Conservation (phyloP, 1,139 yeast genomes). For the Lodderomyces parapsilosis region DNA sequence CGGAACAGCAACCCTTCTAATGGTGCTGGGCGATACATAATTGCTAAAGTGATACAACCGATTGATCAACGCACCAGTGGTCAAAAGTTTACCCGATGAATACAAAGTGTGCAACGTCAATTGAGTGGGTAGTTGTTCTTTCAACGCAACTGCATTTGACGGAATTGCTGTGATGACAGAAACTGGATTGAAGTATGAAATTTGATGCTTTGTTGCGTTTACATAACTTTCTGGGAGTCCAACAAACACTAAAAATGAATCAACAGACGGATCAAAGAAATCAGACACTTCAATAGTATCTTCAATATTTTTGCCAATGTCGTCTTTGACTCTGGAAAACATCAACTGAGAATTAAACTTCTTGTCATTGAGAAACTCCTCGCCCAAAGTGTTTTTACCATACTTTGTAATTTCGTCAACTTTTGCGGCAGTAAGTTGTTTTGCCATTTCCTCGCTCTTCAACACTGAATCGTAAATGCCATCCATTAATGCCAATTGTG, state of each 20-base stretch:
- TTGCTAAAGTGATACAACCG: slow-evolving; percentile 30
- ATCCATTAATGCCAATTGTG: slow-evolving; percentile 67
- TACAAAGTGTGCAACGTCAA: slow-evolving; percentile 44
- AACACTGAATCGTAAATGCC: slow-evolving; percentile 63
- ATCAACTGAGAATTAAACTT: slow-evolving; percentile 75
- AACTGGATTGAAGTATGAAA: slow-evolving; percentile 36
- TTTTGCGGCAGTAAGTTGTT: slow-evolving; percentile 52
- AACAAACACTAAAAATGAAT: slow-evolving; percentile 49
- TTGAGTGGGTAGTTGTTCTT: slow-evolving; percentile 38
- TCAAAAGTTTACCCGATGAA: slow-evolving; percentile 44
- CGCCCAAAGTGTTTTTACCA: slow-evolving; percentile 64
- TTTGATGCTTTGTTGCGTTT: slow-evolving; percentile 26
- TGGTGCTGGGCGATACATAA: slow-evolving; percentile 27
- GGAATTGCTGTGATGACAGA: slow-evolving; percentile 35
- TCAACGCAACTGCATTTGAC: slow-evolving; percentile 29
- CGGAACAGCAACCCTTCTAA: slow-evolving; percentile 44
- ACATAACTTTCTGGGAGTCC: slow-evolving; percentile 40
- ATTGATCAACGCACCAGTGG: slow-evolving; percentile 41
- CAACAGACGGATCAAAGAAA: slow-evolving; percentile 73
- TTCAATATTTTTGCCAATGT: slow-evolving; percentile 56
- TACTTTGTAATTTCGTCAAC: slow-evolving; percentile 63
- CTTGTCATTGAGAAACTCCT: slow-evolving; percentile 61
- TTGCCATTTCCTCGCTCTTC: slow-evolving; percentile 68
- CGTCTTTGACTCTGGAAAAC: slow-evolving; percentile 77
- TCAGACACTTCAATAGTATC: slow-evolving; percentile 64